phyloP scores from a whole-genome alignment of 2,329 filamentous ascomycete species.

The Nothopassalora personata region DNA sequence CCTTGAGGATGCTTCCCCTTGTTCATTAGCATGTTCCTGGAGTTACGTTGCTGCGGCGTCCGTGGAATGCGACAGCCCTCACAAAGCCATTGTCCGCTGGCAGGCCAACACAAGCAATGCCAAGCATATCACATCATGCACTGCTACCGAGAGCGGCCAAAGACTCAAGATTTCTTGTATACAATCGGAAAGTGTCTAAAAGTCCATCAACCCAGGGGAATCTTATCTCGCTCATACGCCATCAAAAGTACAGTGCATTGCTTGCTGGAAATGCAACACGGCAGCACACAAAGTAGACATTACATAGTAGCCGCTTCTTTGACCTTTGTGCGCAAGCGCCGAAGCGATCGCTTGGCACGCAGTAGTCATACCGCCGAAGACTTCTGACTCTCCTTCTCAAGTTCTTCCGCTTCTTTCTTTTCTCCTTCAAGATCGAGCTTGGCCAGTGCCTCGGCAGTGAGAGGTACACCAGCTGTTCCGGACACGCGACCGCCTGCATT shows the following conservation, averaged over 20 bases:
- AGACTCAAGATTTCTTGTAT: background rate
- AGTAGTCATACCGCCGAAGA: background rate
- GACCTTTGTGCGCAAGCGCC: background rate
- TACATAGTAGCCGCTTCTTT: background rate
- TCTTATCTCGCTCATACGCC: background rate
- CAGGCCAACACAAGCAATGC: background rate
- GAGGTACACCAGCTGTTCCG: conserved; percentile 13
- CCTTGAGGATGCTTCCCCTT: background rate
- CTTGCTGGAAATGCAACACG: conserved; percentile 6
- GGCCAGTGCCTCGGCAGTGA: conserved; percentile 31
- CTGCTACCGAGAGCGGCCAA: background rate
- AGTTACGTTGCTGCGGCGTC: too few relatives aligned
- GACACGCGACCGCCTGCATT: background rate
- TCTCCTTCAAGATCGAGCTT: conserved; percentile 27
- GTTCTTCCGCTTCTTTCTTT: conserved; percentile 8
- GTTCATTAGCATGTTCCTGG: background rate
- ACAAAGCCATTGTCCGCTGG: too few relatives aligned
- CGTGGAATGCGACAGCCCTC: too few relatives aligned
- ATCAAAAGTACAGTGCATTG: background rate
- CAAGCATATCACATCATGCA: background rate
- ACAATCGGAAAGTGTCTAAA: background rate
- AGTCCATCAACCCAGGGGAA: background rate
- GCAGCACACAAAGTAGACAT: background rate
- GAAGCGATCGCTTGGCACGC: background rate
- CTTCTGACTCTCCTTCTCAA: conserved; percentile 3